A percentile compares a stretch with the other conserved stretches of the same genome.
phyloP scores from a whole-genome alignment of 768 basidiomycete species.

The Infundibulicybe gibba region DNA sequence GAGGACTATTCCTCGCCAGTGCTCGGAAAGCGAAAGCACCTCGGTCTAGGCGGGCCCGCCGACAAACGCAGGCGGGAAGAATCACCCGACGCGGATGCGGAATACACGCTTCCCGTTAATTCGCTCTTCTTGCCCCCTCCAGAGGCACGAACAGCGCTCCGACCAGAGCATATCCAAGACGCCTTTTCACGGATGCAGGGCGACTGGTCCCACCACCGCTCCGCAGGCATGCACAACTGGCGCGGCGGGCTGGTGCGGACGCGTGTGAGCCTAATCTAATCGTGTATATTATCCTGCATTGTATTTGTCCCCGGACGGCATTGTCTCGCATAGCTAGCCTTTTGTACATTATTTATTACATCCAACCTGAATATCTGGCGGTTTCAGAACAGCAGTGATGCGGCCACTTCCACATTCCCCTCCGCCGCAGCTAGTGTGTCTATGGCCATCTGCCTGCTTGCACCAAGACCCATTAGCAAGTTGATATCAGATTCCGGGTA shows the following conservation, averaged over 20 bases:
- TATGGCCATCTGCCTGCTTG: constrained; percentile 72
- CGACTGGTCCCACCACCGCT: constrained; percentile 76
- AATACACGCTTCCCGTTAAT: constrained; percentile 63
- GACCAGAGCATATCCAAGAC: constrained; percentile 86
- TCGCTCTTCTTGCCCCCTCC: constrained; percentile 80
- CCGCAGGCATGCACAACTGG: constrained; percentile 89
- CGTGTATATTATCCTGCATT: constrained; percentile 8
- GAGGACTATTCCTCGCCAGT: constrained; percentile 65
- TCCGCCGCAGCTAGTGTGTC: constrained; percentile 71
- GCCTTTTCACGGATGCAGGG: constrained; percentile 89
- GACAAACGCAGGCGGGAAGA: constrained; percentile 56
- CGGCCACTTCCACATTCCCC: constrained; percentile 87
- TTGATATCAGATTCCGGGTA: constrained; percentile 62
- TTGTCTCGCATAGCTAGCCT: constrained; percentile 16
- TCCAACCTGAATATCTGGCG: constrained; percentile 6
- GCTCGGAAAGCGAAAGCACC: constrained; percentile 68
- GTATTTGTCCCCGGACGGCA: constrained; percentile 10
- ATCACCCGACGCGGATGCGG: constrained; percentile 58
- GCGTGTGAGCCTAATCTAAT: constrained; percentile 72
- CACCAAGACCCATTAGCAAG: constrained; percentile 76
- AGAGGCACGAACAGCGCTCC: constrained; percentile 73
- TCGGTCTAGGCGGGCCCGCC: constrained; percentile 38
- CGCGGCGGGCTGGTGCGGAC: constrained; percentile 81
- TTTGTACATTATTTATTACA: constrained; percentile 20
- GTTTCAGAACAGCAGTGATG: constrained; percentile 72